Percentiles rank a stretch among this genome's conserved stretches.
Conservation (phyloP, 2,329 filamentous ascomycete species). For the Aspergillus eucalypticola region DNA sequence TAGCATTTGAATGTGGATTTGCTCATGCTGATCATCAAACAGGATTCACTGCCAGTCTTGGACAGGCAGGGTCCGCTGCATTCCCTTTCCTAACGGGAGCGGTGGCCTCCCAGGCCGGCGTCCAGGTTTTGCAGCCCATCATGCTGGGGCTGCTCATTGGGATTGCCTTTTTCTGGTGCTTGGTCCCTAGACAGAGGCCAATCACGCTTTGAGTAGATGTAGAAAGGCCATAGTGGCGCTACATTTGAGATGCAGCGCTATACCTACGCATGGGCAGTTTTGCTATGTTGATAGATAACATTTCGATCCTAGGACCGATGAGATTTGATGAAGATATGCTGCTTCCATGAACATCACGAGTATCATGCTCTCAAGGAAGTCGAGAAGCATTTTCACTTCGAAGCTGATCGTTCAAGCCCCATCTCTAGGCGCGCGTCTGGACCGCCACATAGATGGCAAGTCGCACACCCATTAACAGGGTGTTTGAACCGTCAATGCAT, state of each 20-base stretch:
- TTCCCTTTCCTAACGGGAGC: slow-evolving; percentile 29
- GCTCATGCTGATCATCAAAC: slow-evolving; percentile 1
- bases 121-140: slow-evolving; percentile 28
- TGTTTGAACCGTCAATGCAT: background rate
- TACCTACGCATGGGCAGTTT: background rate
- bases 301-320: background rate
- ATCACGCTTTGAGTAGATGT: slow-evolving; percentile 8
- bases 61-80: slow-evolving; percentile 25
- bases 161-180: slow-evolving; percentile 24
- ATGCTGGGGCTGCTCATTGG: slow-evolving; percentile 25
- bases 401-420: too few relatives aligned
- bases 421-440: too few relatives aligned
- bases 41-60: slow-evolving; percentile 28
- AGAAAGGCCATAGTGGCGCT: background rate
- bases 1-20: background rate
- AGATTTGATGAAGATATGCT: background rate
- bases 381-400: too few relatives aligned
- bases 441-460: too few relatives aligned
- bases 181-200: slow-evolving; percentile 19
- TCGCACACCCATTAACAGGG: too few relatives aligned
- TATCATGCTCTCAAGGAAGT: background rate
- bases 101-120: slow-evolving; percentile 25
- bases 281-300: background rate
- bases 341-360: background rate
- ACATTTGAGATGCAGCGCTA: background rate